phyloP scores from a whole-genome alignment of 1,284 basidiomycete species.

The Athelia psychrophila region DNA sequence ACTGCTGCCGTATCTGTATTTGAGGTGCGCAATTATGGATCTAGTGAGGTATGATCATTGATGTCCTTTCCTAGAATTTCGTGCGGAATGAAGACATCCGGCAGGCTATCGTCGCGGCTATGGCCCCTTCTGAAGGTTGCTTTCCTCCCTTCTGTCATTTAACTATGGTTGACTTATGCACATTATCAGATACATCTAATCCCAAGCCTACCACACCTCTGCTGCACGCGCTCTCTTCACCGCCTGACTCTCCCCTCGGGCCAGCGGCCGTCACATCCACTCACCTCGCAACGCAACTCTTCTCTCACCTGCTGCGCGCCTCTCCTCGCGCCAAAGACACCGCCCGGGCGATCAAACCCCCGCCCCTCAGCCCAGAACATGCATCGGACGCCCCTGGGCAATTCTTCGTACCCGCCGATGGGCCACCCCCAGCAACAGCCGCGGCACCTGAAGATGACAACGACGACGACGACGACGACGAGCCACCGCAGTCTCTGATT shows the following conservation, averaged over 20 bases:
- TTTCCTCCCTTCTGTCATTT: constrained; percentile 5
- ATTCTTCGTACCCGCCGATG: constrained; percentile 77
- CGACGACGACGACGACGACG: constrained; percentile 49
- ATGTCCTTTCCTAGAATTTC: constrained; percentile 60
- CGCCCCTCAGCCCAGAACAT: constrained; percentile 23
- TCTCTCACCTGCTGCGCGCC: constrained; percentile 65
- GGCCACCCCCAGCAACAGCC: constrained; percentile 31
- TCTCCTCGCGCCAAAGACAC: constrained; percentile 75
- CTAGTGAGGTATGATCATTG: no score
- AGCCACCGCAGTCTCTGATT: constrained; percentile 65
- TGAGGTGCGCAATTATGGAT: constrained; percentile 51
- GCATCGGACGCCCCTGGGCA: constrained; percentile 26
- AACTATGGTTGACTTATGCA: no score
- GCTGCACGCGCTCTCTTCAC: constrained; percentile 56
- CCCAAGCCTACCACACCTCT: constrained; percentile 56
- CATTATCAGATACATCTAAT: constrained; percentile 30
- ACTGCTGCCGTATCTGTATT: constrained; percentile 66
- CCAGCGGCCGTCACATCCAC: constrained; percentile 53
- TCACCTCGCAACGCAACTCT: constrained; percentile 67
- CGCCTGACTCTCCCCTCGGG: constrained; percentile 53
- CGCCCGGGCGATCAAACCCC: constrained; percentile 66
- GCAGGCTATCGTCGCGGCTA: constrained; percentile 62
- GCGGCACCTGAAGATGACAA: constrained; percentile 26
- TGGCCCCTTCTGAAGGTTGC: constrained; percentile 53
- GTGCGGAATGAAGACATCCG: constrained; percentile 66